Percentiles rank a stretch among this genome's conserved stretches.
Evolutionary conservation across 768 basidiomycete species (phyloP).

Genomic region (Russula sp.): DNA sequence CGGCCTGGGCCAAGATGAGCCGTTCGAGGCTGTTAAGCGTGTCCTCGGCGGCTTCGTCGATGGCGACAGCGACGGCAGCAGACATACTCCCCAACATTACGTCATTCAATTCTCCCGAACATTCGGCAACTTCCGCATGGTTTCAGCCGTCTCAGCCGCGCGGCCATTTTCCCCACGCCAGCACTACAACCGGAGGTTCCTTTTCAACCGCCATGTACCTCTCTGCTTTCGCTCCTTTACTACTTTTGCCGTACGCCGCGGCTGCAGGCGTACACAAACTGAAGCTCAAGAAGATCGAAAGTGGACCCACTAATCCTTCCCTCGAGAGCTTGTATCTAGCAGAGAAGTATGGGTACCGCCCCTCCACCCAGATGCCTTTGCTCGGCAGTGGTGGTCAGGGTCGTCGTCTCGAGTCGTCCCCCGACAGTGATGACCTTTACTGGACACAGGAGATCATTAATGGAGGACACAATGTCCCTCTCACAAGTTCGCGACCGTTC

Average conservation of each 20-base stretch:
- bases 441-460: conserved; percentile 75
- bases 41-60: not conserved
- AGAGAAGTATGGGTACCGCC: conserved; percentile 83
- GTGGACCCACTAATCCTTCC: conserved; percentile 55
- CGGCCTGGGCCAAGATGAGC: conserved; percentile 81
- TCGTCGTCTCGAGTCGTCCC: conserved; percentile 51
- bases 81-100: conserved; percentile 11
- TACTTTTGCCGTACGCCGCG: conserved; percentile 48
- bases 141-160: too few species aligned
- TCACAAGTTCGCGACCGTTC: conserved; percentile 64
- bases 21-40: conserved; percentile 52
- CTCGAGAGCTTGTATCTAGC: conserved; percentile 82
- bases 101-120: conserved; percentile 4
- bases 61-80: not conserved
- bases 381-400: conserved; percentile 73
- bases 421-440: conserved; percentile 52
- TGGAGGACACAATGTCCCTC: conserved; percentile 83
- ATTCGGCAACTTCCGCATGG: conserved; percentile 16
- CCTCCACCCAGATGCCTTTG: conserved; percentile 54
- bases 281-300: conserved; percentile 83
- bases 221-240: conserved; percentile 41
- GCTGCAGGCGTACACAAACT: conserved; percentile 71
- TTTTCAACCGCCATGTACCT: conserved; percentile 43
- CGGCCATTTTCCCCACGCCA: not conserved
- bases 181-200: not conserved